Evolutionary conservation across 352 stramenopile species (phyloP).

Genomic region (Globisporangium parvum): DNA sequence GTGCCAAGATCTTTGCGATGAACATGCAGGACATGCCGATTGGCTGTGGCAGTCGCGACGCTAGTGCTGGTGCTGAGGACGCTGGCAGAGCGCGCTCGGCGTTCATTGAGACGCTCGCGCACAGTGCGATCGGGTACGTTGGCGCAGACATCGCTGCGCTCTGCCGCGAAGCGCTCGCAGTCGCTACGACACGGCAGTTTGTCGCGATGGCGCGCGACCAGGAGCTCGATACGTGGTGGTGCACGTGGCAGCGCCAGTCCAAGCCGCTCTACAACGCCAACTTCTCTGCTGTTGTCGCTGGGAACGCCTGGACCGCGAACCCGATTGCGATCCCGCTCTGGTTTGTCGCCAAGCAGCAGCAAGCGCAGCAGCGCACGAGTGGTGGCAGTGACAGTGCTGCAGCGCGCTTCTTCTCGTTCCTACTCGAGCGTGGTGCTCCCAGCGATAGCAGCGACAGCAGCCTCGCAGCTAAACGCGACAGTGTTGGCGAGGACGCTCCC

Average conservation of each 20-base stretch:
- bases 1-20: slow-evolving; percentile 61
- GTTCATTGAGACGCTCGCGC: slow-evolving; percentile 35
- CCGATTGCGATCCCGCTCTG: slow-evolving; percentile 61
- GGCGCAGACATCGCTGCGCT: slow-evolving; percentile 76
- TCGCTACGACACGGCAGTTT: slow-evolving; percentile 59
- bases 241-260: slow-evolving; percentile 40
- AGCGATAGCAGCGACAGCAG: not conserved
- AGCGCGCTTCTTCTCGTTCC: slow-evolving; percentile 34
- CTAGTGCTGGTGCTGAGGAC: slow-evolving; percentile 8
- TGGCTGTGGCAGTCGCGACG: slow-evolving; percentile 6
- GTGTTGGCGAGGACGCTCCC: not conserved
- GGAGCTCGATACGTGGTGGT: slow-evolving; percentile 57
- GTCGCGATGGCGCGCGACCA: slow-evolving; percentile 42
- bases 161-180: slow-evolving; percentile 63
- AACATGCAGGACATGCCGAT: slow-evolving; percentile 45
- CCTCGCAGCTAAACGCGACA: not conserved
- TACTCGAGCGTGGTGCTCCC: slow-evolving; percentile 18
- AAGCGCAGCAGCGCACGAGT: not conserved
- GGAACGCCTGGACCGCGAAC: slow-evolving; percentile 50
- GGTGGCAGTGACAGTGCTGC: not conserved
- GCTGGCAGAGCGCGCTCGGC: not conserved
- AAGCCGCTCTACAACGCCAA: slow-evolving; percentile 31
- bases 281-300: slow-evolving; percentile 37
- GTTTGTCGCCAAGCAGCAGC: slow-evolving; percentile 44
- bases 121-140: slow-evolving; percentile 66